Conservation (phyloP, 169 alveolate species). For the Plasmodium ovale region DNA sequence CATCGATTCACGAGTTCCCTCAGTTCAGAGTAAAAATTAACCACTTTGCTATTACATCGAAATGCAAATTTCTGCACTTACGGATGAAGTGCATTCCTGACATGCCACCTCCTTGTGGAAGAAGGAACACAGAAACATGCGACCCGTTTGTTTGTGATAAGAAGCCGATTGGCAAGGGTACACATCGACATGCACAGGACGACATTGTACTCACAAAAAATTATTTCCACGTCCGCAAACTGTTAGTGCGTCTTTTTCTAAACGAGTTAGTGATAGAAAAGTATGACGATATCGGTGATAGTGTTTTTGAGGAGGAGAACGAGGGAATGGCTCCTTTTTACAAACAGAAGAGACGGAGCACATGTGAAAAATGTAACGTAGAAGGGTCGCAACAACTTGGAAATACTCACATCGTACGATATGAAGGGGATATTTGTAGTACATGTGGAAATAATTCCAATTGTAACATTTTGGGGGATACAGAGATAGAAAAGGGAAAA, state of each 20-base stretch:
- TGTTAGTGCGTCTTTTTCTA: background rate
- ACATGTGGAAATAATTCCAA: background rate
- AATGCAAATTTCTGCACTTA: background rate
- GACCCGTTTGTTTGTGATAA: background rate
- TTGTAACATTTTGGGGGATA: too few species aligned
- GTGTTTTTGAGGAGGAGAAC: too few species aligned
- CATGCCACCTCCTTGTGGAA: too few species aligned
- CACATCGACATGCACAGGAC: background rate
- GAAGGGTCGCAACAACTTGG: too few species aligned
- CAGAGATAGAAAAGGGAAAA: background rate
- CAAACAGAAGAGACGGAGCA: too few species aligned
- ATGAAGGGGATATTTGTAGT: background rate
- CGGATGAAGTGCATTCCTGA: too few species aligned
- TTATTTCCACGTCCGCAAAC: background rate
- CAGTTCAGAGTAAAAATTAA: background rate
- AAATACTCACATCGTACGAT: background rate
- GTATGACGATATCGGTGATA: too few species aligned
- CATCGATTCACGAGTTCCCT: background rate
- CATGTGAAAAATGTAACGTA: too few species aligned
- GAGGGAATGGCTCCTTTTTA: too few species aligned
- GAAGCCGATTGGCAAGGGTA: too few species aligned
- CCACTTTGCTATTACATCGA: background rate
- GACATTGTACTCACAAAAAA: background rate
- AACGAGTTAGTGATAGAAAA: too few species aligned
- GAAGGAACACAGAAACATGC: background rate